phyloP scores from a whole-genome alignment of 257 asterid species.

The Vinca minor region DNA sequence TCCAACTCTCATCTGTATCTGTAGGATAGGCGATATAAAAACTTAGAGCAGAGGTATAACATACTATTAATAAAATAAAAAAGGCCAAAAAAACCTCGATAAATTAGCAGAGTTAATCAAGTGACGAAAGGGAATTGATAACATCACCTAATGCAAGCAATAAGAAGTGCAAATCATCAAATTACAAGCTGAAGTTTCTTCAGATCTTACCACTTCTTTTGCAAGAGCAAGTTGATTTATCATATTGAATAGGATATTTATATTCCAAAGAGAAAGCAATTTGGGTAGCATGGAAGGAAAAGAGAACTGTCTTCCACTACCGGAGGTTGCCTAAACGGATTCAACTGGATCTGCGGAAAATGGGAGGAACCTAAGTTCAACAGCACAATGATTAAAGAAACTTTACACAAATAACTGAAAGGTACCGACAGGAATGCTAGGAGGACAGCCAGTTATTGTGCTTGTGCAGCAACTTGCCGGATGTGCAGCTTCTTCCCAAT shows the following conservation, averaged over 20 bases:
- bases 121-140: too few relatives aligned
- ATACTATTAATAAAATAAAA: neutral
- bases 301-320: conserved; percentile 61
- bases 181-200: neutral
- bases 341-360: conserved; percentile 57
- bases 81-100: neutral
- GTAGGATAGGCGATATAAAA: neutral
- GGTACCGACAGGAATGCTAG: conserved; percentile 42
- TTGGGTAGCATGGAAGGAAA: conserved; percentile 69
- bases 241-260: conserved; percentile 13
- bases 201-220: neutral
- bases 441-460: conserved; percentile 38
- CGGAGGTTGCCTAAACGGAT: conserved; percentile 93
- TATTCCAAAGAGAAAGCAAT: conserved; percentile 77
- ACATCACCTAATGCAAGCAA: neutral
- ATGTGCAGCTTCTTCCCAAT: conserved; percentile 85
- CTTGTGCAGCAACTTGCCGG: conserved; percentile 60
- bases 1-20: neutral
- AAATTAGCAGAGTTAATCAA: neutral
- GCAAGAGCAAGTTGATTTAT: neutral
- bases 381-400: neutral
- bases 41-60: neutral
- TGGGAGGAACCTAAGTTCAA: neutral
- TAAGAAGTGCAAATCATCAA: neutral
- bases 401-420: conserved; percentile 2